Evolutionary conservation across 2,329 filamentous ascomycete species (phyloP).

Genomic region (Botrytis byssoidea): DNA sequence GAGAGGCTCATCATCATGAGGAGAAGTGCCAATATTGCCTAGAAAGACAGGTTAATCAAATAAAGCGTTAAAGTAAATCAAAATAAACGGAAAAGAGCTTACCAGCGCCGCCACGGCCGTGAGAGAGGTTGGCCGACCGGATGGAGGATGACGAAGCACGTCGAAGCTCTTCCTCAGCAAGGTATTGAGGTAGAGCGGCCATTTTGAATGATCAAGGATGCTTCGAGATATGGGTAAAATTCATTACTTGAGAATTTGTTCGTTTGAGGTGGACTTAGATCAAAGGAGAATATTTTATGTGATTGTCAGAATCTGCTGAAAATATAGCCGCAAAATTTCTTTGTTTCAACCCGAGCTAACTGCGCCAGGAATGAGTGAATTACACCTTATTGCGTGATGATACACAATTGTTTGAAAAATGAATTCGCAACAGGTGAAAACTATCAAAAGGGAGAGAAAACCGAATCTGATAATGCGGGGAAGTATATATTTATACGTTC

Average conservation of each 20-base stretch:
- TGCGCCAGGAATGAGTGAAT: not conserved
- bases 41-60: slow-evolving; percentile 8
- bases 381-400: slow-evolving; percentile 17
- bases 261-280: not conserved
- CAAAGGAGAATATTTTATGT: not conserved
- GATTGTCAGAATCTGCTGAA: not conserved
- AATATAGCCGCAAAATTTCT: not conserved
- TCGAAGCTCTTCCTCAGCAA: slow-evolving; percentile 27
- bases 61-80: slow-evolving; percentile 4
- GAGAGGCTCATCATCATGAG: slow-evolving; percentile 50
- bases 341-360: not conserved
- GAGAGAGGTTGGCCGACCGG: slow-evolving; percentile 46
- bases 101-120: slow-evolving; percentile 76
- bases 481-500: slow-evolving; percentile 3
- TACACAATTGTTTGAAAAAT: not conserved
- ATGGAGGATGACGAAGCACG: slow-evolving; percentile 28
- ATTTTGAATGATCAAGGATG: slow-evolving; percentile 19
- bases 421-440: not conserved
- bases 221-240: not conserved
- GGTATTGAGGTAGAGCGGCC: slow-evolving; percentile 29
- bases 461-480: slow-evolving; percentile 13
- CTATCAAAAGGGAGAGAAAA: not conserved
- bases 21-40: slow-evolving; percentile 64
- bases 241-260: not conserved
- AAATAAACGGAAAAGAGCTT: slow-evolving; percentile 28